phyloP scores from a whole-genome alignment of 495 filamentous ascomycete genomes.

The Neurospora sp. region DNA sequence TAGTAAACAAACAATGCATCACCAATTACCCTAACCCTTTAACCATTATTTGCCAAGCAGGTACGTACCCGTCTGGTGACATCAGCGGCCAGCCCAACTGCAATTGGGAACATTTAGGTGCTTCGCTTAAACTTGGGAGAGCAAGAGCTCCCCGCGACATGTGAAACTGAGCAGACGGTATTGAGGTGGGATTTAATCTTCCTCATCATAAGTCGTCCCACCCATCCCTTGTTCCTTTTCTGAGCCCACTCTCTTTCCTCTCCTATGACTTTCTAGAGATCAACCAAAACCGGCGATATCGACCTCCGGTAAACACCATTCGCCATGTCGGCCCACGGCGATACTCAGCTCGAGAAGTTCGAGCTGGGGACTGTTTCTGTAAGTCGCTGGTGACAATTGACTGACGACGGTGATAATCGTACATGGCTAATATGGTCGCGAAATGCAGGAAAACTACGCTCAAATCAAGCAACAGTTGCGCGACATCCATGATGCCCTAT shows the following conservation, averaged over 20 bases:
- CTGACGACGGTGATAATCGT: not conserved
- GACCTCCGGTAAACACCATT: not conserved
- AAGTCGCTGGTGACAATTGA: not conserved
- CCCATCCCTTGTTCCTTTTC: not conserved
- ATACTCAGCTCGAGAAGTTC: not conserved
- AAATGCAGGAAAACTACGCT: not conserved
- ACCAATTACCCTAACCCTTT: not conserved
- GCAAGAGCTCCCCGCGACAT: not conserved
- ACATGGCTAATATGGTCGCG: not conserved
- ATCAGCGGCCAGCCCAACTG: not conserved
- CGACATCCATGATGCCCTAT: conserved; percentile 33
- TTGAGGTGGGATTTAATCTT: not conserved
- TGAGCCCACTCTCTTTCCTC: not conserved
- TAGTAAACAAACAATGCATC: not conserved
- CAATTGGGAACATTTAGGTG: not conserved
- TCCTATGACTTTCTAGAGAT: not conserved
- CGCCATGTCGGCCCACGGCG: not conserved
- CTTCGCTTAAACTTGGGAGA: not conserved
- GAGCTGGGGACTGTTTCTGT: not conserved
- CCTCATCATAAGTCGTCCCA: not conserved
- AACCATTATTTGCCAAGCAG: not conserved
- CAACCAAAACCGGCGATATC: not conserved
- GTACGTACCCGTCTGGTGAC: not conserved
- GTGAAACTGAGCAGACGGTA: not conserved
- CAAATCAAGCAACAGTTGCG: not conserved